Base-by-base conservation (phyloP, 208 protist genomes). In the Crithidia acanthocephali region DNA sequence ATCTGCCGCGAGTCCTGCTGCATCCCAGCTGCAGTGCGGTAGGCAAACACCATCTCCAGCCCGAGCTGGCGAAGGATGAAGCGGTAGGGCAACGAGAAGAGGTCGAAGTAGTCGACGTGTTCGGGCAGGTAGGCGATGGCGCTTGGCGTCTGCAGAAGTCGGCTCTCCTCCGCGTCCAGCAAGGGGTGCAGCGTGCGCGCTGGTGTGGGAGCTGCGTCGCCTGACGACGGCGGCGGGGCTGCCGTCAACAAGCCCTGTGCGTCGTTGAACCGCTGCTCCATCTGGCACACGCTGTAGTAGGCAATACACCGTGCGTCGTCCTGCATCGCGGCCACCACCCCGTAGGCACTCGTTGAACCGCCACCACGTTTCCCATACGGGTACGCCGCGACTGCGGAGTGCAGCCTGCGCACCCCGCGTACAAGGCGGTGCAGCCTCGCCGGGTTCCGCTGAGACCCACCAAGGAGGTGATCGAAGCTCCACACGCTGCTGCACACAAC, bases 51-150 rank as follows among this genome's bases (percentile, higher is more conserved):
- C 68, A 86, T 78, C 74, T 93, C 88, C 30, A 93, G 53, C 25
- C 88, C 88, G 11, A 93, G 68, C 51, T 88, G 83, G 28, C 85
- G 80, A 62, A 93, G 76, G 52, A 93, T 70, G 62, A 88, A 87
- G 18, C 85, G 74, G 22, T 77, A 72, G 1, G 74, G 72, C 20
- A 65, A 51, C 16, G 74, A 68, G 48, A 87, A 85, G 23, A 87
- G 65, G 48, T 74, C 62, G 22, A 68, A 74, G 56, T 80, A 76
- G 47, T 85, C 72, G 25, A 80, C 35, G 35, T 72, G 52, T 44
- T 62, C 44, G 2, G 76, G 76, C 6, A 87, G 71, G 79, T 85
- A 87, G 11, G 67, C 57, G 10, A 61, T n/a, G 22, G 68, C 70
- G 15, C 33, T 48, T 1, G 72, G 44, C 10, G 52, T 52, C 37